These are phyloP conservation scores for Monosporozyma siamensis DNA, from an alignment of 805 yeast genomes.

Conservation along the genomic window DNA sequence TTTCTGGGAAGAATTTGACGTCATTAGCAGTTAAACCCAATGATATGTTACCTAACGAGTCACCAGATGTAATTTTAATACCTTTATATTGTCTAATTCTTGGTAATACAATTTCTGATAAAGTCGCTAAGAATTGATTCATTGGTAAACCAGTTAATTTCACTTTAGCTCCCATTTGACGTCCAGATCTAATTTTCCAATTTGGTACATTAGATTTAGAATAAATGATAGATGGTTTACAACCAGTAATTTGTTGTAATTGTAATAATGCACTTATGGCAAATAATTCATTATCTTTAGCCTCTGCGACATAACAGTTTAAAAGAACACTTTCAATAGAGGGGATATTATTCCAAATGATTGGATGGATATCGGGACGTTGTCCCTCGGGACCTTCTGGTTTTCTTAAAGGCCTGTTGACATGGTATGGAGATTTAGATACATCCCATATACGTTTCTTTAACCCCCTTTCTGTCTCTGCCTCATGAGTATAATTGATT, in stretches of 20 bases:
- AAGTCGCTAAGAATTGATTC: slow-evolving; percentile 74
- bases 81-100: slow-evolving; percentile 84
- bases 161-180: slow-evolving; percentile 84
- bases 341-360: slow-evolving; percentile 66
- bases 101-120: slow-evolving; percentile 89
- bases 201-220: slow-evolving; percentile 72
- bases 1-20: slow-evolving; percentile 81
- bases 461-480: slow-evolving; percentile 45
- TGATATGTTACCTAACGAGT: slow-evolving; percentile 73
- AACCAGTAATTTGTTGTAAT: slow-evolving; percentile 90
- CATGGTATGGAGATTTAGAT: slow-evolving; percentile 67
- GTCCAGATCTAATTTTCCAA: slow-evolving; percentile 83
- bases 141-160: slow-evolving; percentile 70
- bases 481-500: slow-evolving; percentile 64
- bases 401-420: slow-evolving; percentile 67
- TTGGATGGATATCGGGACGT: slow-evolving; percentile 62
- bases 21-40: slow-evolving; percentile 76
- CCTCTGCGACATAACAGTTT: slow-evolving; percentile 68
- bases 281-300: slow-evolving; percentile 58
- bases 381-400: slow-evolving; percentile 71
- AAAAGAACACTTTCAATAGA: slow-evolving; percentile 55
- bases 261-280: slow-evolving; percentile 71
- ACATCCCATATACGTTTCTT: slow-evolving; percentile 81
- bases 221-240: slow-evolving; percentile 62
- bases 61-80: slow-evolving; percentile 68